Conservation (phyloP, 768 basidiomycete species). For the Exsudoporus frostii region DNA sequence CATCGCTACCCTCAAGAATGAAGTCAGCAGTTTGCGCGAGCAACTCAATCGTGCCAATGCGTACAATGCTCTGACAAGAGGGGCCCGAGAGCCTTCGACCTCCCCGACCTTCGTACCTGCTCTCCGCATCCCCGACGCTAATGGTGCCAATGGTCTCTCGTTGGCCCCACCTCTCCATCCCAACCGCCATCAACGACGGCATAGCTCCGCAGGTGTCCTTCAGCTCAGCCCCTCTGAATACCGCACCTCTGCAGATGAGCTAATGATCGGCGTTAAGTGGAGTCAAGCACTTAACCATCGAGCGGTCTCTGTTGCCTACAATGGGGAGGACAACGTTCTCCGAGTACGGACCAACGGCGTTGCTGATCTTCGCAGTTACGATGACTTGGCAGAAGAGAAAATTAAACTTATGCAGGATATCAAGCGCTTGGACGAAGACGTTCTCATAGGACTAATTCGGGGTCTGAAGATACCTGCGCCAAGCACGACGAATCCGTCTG, state of each 20-base stretch:
- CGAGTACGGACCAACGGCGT: constrained; percentile 65
- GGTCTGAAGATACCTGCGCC: constrained; percentile 92
- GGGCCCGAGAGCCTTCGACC: constrained; percentile 67
- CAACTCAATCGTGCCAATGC: constrained; percentile 96
- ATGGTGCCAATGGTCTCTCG: constrained; percentile 41
- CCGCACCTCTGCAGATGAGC: constrained; percentile 75
- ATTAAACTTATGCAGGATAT: constrained; percentile 89
- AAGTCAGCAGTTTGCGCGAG: constrained; percentile 89
- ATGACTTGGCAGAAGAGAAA: constrained; percentile 94
- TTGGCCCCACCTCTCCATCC: constrained; percentile 34
- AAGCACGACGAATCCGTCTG: constrained; percentile 85
- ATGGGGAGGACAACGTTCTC: constrained; percentile 72
- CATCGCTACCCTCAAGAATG: constrained; percentile 85
- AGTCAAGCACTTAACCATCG: constrained; percentile 71
- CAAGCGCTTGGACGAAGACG: constrained; percentile 89
- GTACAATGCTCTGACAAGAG: constrained; percentile 79
- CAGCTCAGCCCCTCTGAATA: constrained; percentile 55
- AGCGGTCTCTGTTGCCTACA: constrained; percentile 85
- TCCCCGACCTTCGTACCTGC: constrained; percentile 87
- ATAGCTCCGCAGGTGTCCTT: constrained; percentile 83
- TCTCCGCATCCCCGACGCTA: constrained; percentile 53
- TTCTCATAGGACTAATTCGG: constrained; percentile 84
- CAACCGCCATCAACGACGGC: constrained; percentile 73
- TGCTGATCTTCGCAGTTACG: constrained; percentile 69
- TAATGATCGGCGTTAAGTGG: constrained; percentile 71